These are phyloP conservation scores for Pelargonium fulgidum DNA, from an alignment of 441 rosid species.

Conservation along the genomic window DNA sequence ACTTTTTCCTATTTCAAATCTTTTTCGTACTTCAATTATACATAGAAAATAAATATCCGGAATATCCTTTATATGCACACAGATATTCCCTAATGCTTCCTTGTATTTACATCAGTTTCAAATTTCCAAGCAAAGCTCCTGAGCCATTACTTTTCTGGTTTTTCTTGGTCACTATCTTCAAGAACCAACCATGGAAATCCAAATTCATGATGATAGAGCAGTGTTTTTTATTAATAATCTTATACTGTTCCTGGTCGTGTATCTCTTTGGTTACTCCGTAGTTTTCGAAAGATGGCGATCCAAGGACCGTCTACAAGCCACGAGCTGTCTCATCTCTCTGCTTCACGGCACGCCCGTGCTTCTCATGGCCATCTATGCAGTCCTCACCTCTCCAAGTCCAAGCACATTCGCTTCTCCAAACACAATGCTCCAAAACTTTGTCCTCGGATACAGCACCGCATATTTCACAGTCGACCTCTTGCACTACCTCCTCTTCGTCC, in stretches of 20 bases:
- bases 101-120: too few species aligned
- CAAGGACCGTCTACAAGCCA: conserved; percentile 44
- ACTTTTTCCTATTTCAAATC: too few species aligned
- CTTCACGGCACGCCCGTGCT: conserved; percentile 78
- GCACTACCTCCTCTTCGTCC: conserved; percentile 62
- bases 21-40: too few species aligned
- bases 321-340: conserved; percentile 68
- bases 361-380: conserved; percentile 36
- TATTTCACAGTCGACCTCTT: conserved; percentile 67
- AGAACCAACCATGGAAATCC: conserved; percentile 19
- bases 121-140: neutral
- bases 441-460: conserved; percentile 65
- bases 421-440: conserved; percentile 39
- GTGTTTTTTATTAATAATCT: too few species aligned
- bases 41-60: too few species aligned
- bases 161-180: too few species aligned
- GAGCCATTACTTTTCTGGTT: neutral
- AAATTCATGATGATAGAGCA: conserved; percentile 3
- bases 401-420: conserved; percentile 46
- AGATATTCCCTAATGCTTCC: neutral
- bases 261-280: conserved; percentile 40
- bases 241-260: conserved; percentile 19
- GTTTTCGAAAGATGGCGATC: conserved; percentile 56
- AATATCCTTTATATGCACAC: too few species aligned
- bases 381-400: conserved; percentile 15